Evolutionary conservation across 1,284 basidiomycete species (phyloP), one percentile per base, ranked within the genome.

Genomic region (Uromyces viciae-fabae): DNA sequence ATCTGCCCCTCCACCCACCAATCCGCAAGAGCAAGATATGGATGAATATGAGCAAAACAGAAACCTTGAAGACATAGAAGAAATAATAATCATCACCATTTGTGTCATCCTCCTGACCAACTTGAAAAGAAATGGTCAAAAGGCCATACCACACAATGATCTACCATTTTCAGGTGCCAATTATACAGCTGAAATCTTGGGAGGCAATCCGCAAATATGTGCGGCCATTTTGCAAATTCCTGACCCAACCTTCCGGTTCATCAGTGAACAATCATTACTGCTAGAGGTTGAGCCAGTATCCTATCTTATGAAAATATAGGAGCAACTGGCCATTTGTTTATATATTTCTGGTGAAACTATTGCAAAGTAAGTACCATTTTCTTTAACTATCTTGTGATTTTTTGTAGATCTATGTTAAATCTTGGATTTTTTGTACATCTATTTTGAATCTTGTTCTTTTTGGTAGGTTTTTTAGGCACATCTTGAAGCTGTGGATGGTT

Each of bases 341-440:
- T 66, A 66, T n/a, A 66, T 66, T 42, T 49, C 46, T 49, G 46
- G 46, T 49, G 11, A 49, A 49, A 66, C 36, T n/a, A 66, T 42
- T 4, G 40, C 15, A 8, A 66, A 42, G 36, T 66, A 22, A 66
- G 31, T 66, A 4, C 3, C 3, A n/a, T 40, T 66, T 40, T n/a
- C 36, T 60, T 31, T 60, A 11, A 42, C 11, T 0, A 40, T 1
- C 43, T 66, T 22, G 28, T 66, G n/a, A 7, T 5, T 3, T 2
- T 66, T 25, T 40, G 4, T 9, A 40, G 25, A 5, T n/a, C n/a
- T n/a, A n/a, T n/a, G n/a, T n/a, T n/a, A n/a, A n/a, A 42, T 42
- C n/a, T 42, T n/a, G n/a, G n/a, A n/a, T n/a, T n/a, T n/a, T n/a
- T n/a, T n/a, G n/a, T n/a, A n/a, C n/a, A n/a, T n/a, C n/a, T n/a